Percentiles rank a stretch among this genome's conserved stretches.
Conservation (phyloP, 2,329 filamentous ascomycete genomes). For the Colletotrichum somersetense region DNA sequence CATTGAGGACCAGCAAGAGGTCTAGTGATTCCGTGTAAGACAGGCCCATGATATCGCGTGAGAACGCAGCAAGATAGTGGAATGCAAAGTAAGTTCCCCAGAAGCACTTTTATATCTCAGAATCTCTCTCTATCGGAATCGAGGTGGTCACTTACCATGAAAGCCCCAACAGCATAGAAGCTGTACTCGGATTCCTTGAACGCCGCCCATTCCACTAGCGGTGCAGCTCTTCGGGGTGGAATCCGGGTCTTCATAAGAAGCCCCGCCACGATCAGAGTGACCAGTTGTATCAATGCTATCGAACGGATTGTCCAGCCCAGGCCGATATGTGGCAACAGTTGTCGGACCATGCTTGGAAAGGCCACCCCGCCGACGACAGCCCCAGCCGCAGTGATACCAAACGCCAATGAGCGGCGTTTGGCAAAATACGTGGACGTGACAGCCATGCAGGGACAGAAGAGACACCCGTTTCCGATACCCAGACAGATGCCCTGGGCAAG, state of each 20-base stretch:
- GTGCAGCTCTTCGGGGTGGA: constrained; percentile 55
- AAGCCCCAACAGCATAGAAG: constrained; percentile 53
- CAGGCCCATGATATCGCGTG: constrained; percentile 54
- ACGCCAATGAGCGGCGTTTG: constrained; percentile 67
- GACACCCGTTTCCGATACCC: constrained; percentile 70
- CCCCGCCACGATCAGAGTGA: constrained; percentile 53
- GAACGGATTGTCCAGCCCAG: constrained; percentile 71
- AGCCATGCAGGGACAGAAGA: constrained; percentile 75
- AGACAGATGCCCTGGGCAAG: constrained; percentile 67
- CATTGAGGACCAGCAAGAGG: constrained; percentile 65
- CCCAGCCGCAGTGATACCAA: constrained; percentile 73
- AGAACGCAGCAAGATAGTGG: constrained; percentile 68
- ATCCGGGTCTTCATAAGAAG: constrained; percentile 57
- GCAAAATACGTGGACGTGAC: constrained; percentile 76
- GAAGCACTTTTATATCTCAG: constrained; percentile 56
- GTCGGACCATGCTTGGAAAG: constrained; percentile 69
- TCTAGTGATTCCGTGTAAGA: constrained; percentile 53
- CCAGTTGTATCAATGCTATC: constrained; percentile 70
- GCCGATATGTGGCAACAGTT: constrained; percentile 66
- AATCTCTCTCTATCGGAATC: background rate
- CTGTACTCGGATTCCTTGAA: constrained; percentile 61
- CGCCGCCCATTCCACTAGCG: constrained; percentile 58
- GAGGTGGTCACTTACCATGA: constrained; percentile 44
- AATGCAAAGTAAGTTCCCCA: constrained; percentile 68
- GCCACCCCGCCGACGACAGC: constrained; percentile 68